Conservation (phyloP, 2,329 filamentous ascomycete genomes). For the Diplodia mutila region DNA sequence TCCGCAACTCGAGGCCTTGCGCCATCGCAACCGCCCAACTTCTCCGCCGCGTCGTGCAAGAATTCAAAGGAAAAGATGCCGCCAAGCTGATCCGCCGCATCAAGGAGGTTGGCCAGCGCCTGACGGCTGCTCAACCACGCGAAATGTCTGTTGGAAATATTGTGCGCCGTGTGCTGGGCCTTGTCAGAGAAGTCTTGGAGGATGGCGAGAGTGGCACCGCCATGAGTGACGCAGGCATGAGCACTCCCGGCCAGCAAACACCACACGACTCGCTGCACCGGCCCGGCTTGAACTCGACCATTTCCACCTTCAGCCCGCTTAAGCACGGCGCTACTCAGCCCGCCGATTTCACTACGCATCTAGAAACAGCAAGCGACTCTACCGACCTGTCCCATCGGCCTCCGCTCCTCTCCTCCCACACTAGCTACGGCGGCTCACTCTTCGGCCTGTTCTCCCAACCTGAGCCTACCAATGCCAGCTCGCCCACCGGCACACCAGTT, state of each 20-base stretch:
- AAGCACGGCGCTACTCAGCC: conserved; percentile 46
- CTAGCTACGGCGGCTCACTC: conserved; percentile 75
- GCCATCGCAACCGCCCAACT: conserved; percentile 90
- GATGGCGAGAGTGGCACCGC: conserved; percentile 70
- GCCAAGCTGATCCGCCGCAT: conserved; percentile 79
- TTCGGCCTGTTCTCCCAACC: conserved; percentile 83
- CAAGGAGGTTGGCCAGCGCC: conserved; percentile 73
- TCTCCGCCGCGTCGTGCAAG: conserved; percentile 82
- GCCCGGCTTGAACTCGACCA: conserved; percentile 45
- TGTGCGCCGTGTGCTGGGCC: conserved; percentile 82
- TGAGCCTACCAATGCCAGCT: conserved; percentile 49
- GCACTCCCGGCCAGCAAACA: conserved; percentile 47
- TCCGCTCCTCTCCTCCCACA: conserved; percentile 64
- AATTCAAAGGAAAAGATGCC: conserved; percentile 76
- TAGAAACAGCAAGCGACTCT: conserved; percentile 42
- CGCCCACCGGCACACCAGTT: conserved; percentile 48
- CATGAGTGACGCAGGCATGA: conserved; percentile 63
- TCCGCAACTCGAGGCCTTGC: conserved; percentile 83
- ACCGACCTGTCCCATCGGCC: conserved; percentile 55
- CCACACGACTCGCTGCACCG: conserved; percentile 42
- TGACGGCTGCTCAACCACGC: conserved; percentile 82
- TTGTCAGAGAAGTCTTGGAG: conserved; percentile 89
- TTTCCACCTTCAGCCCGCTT: conserved; percentile 54
- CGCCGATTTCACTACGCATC: conserved; percentile 35
- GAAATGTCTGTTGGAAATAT: conserved; percentile 96